Base-by-base conservation (phyloP, 1,284 basidiomycete species). In the Vanrija pseudolonga region DNA sequence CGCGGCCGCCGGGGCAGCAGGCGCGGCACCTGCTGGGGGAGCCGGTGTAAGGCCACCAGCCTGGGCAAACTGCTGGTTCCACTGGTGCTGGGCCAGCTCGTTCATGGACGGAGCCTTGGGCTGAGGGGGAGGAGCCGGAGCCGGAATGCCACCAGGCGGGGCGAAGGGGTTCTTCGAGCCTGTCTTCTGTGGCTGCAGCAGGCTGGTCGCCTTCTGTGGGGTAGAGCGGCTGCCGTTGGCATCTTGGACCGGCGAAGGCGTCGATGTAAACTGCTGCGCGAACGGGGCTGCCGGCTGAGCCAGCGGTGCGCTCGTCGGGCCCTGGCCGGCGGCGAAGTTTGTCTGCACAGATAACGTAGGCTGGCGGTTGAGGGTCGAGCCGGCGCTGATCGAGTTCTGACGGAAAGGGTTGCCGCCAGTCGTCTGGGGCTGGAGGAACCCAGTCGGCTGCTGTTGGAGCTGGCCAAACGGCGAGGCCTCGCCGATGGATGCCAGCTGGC, bases 101-200 rank as follows among this genome's bases (percentile, higher is more conserved):
- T 89, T 84, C 65, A 97, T 78, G 1, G 88, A 89, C 11, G 88
- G 90, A 18, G 81, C 80, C 71, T 86, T 88, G 3, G 88, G 85
- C 18, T 88, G 77, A 17, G 86, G 84, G 2, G 88, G 86, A 4
- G 56, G 40, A 3, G 59, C 55, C 7, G 62, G 58, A 8, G 55
- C 77, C 3, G 56, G 56, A 1, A 61, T 26, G n/a, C 85, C 76
- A 41, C 84, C 80, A 3, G 83, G 80, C 22, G 85, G 83, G 7
- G 93, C 93, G 66, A 98, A 98, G 0, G 95, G 95, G 80, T 98
- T 98, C 66, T 86, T 86, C 3, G 90, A 90, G 18, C 95, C 94
- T 2, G 95, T 98, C 73, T 88, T 85, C 72, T 98, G 94, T 6
- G 91, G 82, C 66, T 85, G 84, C n/a, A 98, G 82, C 2, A 77